Conservation (phyloP, 176 grass and related monocot species). For the Tillandsia fasciculata region DNA sequence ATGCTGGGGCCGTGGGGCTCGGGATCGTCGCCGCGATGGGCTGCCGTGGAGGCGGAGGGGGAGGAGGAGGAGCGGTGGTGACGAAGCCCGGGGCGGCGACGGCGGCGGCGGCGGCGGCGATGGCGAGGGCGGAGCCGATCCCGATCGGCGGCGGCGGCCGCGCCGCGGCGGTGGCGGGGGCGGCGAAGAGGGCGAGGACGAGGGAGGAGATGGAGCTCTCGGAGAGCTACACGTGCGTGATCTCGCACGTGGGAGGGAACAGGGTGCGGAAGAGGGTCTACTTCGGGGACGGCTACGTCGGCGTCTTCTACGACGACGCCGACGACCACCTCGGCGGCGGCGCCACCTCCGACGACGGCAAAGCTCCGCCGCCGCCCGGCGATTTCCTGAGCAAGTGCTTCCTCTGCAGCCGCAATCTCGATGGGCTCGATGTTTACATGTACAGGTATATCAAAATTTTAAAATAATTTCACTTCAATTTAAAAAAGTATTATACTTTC, state of each 20-base stretch:
- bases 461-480: background rate
- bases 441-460: constrained; percentile 24
- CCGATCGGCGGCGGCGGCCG: constrained; percentile 21
- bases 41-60: constrained; percentile 22
- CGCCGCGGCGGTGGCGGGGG: constrained; percentile 2
- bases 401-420: constrained; percentile 43
- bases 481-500: background rate
- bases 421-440: constrained; percentile 60
- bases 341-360: constrained; percentile 11
- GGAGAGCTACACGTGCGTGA: constrained; percentile 66
- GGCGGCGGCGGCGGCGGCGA: constrained; percentile 10
- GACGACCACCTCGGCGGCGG: constrained; percentile 13
- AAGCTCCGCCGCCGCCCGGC: background rate
- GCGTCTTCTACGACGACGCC: background rate
- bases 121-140: constrained; percentile 26
- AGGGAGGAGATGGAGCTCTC: constrained; percentile 35
- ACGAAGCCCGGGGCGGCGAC: constrained; percentile 30
- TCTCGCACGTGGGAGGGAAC: constrained; percentile 27
- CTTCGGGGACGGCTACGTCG: constrained; percentile 20
- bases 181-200: background rate
- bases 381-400: constrained; percentile 49
- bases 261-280: constrained; percentile 44
- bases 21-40: constrained; percentile 15
- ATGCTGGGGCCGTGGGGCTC: constrained; percentile 23
- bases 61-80: constrained; percentile 39